Conservation (phyloP, 2,329 filamentous ascomycete species). For the Alternaria sp. region DNA sequence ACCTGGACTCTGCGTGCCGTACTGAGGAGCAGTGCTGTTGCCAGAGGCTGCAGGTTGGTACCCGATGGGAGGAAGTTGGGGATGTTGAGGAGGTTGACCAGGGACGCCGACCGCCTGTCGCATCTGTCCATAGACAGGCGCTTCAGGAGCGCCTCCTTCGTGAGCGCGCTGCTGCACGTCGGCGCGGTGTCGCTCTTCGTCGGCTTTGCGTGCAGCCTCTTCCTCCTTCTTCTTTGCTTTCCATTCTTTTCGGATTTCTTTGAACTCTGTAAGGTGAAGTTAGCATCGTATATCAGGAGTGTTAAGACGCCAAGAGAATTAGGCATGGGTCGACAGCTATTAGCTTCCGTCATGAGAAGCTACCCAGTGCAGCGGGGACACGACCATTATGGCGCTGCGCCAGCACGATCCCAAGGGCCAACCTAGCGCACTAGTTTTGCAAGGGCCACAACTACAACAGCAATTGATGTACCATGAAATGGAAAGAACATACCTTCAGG, state of each 20-base stretch:
- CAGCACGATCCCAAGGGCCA: conserved; percentile 48
- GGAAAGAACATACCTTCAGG: conserved; percentile 80
- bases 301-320: conserved; percentile 43
- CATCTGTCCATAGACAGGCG: conserved; percentile 53
- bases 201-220: conserved; percentile 84
- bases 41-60: conserved; percentile 56
- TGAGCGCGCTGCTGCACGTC: conserved; percentile 60
- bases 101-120: conserved; percentile 53
- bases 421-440: conserved; percentile 40
- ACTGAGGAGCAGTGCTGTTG: conserved; percentile 52
- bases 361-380: conserved; percentile 59
- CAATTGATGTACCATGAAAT: conserved; percentile 3
- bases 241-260: conserved; percentile 99
- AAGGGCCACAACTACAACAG: conserved; percentile 35
- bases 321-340: conserved; percentile 46
- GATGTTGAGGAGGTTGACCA: conserved; percentile 53
- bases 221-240: conserved; percentile 99
- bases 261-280: conserved; percentile 75
- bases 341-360: conserved; percentile 56
- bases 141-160: conserved; percentile 58
- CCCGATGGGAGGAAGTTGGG: conserved; percentile 59
- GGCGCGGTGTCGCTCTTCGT: conserved; percentile 81
- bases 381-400: conserved; percentile 57
- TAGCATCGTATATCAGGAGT: conserved; percentile 41
- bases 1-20: conserved; percentile 53